These are phyloP conservation scores for Atkinsonella hypoxylon DNA, from an alignment of 2,329 filamentous ascomycete species.

Conservation along the genomic window DNA sequence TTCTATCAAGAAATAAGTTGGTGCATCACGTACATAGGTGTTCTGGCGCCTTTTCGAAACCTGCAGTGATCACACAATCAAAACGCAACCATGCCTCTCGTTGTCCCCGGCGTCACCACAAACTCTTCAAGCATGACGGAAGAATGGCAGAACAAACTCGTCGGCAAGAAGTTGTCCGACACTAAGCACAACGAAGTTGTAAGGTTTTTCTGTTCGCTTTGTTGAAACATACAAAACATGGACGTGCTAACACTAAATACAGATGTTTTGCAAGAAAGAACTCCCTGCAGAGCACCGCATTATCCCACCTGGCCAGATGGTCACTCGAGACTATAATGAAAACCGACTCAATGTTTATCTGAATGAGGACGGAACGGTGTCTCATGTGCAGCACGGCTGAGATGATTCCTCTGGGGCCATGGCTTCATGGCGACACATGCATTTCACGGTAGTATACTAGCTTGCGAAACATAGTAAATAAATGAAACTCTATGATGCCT, in stretches of 20 bases:
- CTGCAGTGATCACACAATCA: no score
- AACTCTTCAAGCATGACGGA: conserved; percentile 34
- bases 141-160: conserved; percentile 49
- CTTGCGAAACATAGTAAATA: neutral
- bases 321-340: conserved; percentile 44
- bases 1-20: neutral
- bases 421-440: neutral
- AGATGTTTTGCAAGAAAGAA: conserved; percentile 50
- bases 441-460: neutral
- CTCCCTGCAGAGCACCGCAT: conserved; percentile 45
- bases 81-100: conserved; percentile 52
- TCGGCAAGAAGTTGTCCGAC: conserved; percentile 50
- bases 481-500: neutral
- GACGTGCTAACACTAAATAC: neutral
- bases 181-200: conserved; percentile 39
- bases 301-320: conserved; percentile 43
- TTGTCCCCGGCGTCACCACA: conserved; percentile 45
- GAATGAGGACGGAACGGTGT: conserved; percentile 47
- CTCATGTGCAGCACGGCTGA: conserved; percentile 44
- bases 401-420: conserved; percentile 13
- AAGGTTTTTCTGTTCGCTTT: conserved; percentile 11
- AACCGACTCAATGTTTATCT: conserved; percentile 48
- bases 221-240: neutral
- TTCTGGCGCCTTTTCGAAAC: neutral
- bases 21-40: no score